Base-by-base conservation (phyloP, 768 basidiomycete genomes). In the Artomyces pyxidatus region DNA sequence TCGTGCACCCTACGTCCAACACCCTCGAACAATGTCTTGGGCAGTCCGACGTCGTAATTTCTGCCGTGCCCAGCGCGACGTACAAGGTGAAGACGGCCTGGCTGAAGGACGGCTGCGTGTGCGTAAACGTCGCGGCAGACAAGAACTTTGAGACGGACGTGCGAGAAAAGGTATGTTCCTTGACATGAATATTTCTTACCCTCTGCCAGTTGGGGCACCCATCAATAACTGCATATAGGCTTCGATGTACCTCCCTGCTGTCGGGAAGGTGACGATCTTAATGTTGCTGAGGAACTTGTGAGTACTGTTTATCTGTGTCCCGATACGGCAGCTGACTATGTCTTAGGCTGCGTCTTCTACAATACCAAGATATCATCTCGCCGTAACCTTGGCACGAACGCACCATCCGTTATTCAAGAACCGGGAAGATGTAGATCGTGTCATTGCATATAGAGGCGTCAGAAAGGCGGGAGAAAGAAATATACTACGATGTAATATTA, bases 101-200 rank as follows among this genome's bases (percentile, higher is more conserved):
- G 76, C 71, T 99, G 52, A 97, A 96, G 68, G 89, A 94, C 53
- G 96, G 96, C 1, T 95, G 93, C 59, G 69, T 97, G 2, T 93
- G 91, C 56, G 66, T 98, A 50, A 98, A 98, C 60, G 87, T 99
- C 19, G 85, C 91, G 16, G 82, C 87, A 0, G 93, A 94, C 59
- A 97, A 95, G 73, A 99, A 99, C 65, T 99, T 98, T 59, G 92
- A 95, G 62, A 80, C 79, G 53, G 86, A 95, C 59, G 84, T 99
- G 17, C 75, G 91, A 52, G 91, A 95, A 17, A 91, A 93, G 78
- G 93, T 90, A 57, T 47, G 73, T 25, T 38, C 19, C 50, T 42
- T n/a, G 51, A 21, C 23, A 37, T 27, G 29, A 28, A 27, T 11
- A n/a, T n/a, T n/a, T n/a, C n/a, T n/a, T n/a, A n/a, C n/a, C n/a